phyloP scores from a whole-genome alignment of 495 filamentous ascomycete genomes.

The Letharia columbiana region DNA sequence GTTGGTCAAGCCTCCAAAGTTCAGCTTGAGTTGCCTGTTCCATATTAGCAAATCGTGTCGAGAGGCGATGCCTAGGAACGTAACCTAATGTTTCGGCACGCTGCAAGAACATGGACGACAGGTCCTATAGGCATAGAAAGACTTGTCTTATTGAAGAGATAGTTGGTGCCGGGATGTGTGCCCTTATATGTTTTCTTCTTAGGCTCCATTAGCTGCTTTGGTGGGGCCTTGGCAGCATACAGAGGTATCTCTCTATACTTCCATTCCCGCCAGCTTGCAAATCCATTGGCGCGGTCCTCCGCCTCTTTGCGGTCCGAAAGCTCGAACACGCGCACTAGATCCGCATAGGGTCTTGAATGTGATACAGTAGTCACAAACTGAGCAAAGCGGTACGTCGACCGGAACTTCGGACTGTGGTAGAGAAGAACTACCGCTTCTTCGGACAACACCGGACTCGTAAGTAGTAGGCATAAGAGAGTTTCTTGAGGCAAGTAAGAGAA shows the following conservation, averaged over 20 bases:
- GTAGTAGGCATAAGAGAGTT: conserved; percentile 26
- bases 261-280: conserved; percentile 33
- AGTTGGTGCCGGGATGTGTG: neutral
- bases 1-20: neutral
- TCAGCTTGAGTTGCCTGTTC: conserved; percentile 1
- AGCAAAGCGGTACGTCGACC: conserved; percentile 34
- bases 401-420: conserved; percentile 29
- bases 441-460: conserved; percentile 24
- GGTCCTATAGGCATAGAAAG: conserved; percentile 7
- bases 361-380: conserved; percentile 32
- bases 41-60: neutral
- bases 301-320: conserved; percentile 20
- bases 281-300: conserved; percentile 11
- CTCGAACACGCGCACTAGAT: conserved; percentile 30
- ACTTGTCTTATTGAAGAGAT: neutral
- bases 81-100: conserved; percentile 17
- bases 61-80: neutral
- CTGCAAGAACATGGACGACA: conserved; percentile 10
- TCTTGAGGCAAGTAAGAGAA: conserved; percentile 22
- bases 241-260: conserved; percentile 24
- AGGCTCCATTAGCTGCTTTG: neutral
- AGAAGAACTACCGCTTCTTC: conserved; percentile 27
- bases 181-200: neutral
- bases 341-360: conserved; percentile 26
- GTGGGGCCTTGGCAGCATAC: neutral